phyloP scores from a whole-genome alignment of 2,329 filamentous ascomycete species.

The Daldinia sp. region DNA sequence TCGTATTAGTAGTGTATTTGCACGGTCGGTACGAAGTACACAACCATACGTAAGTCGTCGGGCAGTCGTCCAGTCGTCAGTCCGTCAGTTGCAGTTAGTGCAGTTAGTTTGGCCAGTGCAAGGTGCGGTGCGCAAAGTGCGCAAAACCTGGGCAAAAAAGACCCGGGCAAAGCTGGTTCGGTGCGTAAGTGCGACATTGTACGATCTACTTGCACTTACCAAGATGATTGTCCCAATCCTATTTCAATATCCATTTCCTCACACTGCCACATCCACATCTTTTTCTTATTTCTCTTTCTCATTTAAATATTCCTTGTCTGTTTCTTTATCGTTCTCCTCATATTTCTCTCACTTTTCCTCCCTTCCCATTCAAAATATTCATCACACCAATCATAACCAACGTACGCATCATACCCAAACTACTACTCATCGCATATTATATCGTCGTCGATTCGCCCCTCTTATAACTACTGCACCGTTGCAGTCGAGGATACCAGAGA shows the following conservation, averaged over 20 bases:
- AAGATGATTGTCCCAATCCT: constrained; percentile 32
- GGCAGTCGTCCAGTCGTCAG: too few relatives aligned
- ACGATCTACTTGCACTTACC: constrained; percentile 30
- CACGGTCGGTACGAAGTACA: too few relatives aligned
- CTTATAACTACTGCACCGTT: constrained; percentile 17
- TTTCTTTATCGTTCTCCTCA: neutral
- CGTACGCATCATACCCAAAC: neutral
- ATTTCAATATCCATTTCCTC: too few relatives aligned
- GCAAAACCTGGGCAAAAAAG: too few relatives aligned
- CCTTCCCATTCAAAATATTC: too few relatives aligned
- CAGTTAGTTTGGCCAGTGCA: too few relatives aligned
- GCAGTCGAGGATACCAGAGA: constrained; percentile 2
- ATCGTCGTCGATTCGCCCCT: neutral
- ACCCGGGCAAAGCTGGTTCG: too few relatives aligned
- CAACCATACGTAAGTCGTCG: constrained; percentile 10
- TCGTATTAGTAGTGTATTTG: too few relatives aligned
- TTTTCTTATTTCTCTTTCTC: neutral
- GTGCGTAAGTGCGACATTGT: constrained; percentile 31
- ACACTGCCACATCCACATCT: constrained; percentile 15
- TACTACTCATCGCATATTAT: neutral
- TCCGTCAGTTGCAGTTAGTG: too few relatives aligned
- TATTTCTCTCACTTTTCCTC: neutral
- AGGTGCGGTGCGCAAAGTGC: too few relatives aligned
- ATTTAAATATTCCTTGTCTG: neutral
- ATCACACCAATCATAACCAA: neutral